phyloP scores from a whole-genome alignment of 768 basidiomycete species.

The Lactarius akahatsu region DNA sequence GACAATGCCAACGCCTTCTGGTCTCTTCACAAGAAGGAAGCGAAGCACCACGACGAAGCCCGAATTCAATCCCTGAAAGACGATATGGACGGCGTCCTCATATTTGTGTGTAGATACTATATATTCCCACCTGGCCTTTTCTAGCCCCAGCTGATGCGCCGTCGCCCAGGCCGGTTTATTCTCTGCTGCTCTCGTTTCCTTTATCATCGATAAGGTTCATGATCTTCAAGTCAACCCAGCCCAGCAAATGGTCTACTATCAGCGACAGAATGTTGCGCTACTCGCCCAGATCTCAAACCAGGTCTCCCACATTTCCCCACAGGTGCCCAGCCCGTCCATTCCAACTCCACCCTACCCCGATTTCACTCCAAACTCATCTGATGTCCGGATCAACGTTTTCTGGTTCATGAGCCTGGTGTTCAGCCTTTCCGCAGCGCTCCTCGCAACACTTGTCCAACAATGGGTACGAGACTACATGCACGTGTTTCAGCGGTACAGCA shows the following conservation, averaged over 20 bases:
- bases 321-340: background rate
- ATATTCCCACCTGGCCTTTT: background rate
- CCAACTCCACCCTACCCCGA: background rate
- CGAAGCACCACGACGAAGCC: background rate
- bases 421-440: background rate
- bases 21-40: background rate
- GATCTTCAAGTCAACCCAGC: background rate
- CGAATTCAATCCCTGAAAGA: background rate
- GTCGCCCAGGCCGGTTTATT: background rate
- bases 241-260: background rate
- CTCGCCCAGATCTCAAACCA: background rate
- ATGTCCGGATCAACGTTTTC: background rate
- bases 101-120: background rate
- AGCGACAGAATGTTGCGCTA: background rate
- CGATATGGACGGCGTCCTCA: background rate
- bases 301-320: background rate
- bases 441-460: background rate
- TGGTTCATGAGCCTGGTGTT: conserved; percentile 1
- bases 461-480: background rate
- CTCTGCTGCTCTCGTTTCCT: background rate
- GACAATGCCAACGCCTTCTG: background rate
- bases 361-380: background rate
- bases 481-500: background rate
- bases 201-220: background rate
- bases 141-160: too few species aligned